Evolutionary conservation across 2,329 filamentous ascomycete genomes (phyloP).

Genomic region (Aureobasidium sp.): DNA sequence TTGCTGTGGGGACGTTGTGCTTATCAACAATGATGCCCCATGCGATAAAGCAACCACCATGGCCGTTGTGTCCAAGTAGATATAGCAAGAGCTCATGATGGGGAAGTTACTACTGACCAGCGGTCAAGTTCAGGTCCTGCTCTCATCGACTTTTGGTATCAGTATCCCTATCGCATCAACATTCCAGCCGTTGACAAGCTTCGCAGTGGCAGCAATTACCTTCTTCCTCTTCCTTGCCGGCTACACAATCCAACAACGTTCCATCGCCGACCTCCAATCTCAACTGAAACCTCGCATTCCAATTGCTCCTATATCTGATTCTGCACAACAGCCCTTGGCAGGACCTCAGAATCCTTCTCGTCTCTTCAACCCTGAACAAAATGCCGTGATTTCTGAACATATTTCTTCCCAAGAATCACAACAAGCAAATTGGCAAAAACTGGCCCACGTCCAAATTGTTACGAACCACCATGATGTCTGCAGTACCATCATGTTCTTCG

Average conservation of each 20-base stretch:
- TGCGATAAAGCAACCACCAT: not conserved
- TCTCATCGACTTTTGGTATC: conserved; percentile 58
- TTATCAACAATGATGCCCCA: conserved; percentile 16
- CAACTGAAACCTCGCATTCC: conserved; percentile 56
- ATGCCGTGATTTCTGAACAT: conserved; percentile 18
- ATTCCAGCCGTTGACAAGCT: not conserved
- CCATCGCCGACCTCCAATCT: conserved; percentile 54
- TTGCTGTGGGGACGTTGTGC: conserved; percentile 14
- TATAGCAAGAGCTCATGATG: conserved; percentile 4
- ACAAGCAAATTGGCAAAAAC: conserved; percentile 36
- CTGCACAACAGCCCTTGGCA: conserved; percentile 14
- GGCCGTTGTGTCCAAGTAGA: conserved; percentile 4
- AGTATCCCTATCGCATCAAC: not conserved
- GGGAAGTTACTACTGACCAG: conserved; percentile 55
- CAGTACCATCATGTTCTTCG: conserved; percentile 43
- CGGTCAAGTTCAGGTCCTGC: conserved; percentile 61
- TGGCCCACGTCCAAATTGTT: conserved; percentile 44
- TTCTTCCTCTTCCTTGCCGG: conserved; percentile 78
- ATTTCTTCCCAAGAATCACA: conserved; percentile 24
- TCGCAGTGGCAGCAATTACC: conserved; percentile 64
- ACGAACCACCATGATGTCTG: conserved; percentile 41
- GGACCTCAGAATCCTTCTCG: conserved; percentile 22
- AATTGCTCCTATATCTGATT: conserved; percentile 28
- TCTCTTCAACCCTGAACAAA: conserved; percentile 19
- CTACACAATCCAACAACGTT: conserved; percentile 81